phyloP scores from a whole-genome alignment of 2,329 filamentous ascomycete species.

The Apiospora marii region DNA sequence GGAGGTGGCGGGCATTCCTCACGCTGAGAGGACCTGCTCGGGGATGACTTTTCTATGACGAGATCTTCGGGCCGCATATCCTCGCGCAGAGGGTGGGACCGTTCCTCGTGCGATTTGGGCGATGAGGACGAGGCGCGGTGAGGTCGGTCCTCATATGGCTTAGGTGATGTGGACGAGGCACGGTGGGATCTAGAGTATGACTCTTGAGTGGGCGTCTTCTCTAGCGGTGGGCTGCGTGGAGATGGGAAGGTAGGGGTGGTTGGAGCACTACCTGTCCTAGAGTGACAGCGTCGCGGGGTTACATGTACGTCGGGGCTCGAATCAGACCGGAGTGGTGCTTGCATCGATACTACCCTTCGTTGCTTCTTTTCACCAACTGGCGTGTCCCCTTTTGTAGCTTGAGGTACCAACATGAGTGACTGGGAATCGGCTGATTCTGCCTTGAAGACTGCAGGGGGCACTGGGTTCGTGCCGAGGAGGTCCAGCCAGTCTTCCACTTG shows the following conservation, averaged over 20 bases:
- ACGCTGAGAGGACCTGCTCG: conserved; percentile 44
- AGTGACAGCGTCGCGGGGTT: conserved; percentile 47
- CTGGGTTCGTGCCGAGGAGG: conserved; percentile 68
- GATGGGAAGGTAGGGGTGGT: conserved; percentile 37
- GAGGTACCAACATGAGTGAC: conserved; percentile 34
- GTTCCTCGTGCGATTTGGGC: conserved; percentile 23
- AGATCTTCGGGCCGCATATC: conserved; percentile 35
- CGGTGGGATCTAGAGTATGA: conserved; percentile 34
- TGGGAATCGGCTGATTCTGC: conserved; percentile 39
- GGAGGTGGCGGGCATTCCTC: conserved; percentile 65
- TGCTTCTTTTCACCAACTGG: conserved; percentile 49
- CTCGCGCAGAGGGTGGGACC: conserved; percentile 26
- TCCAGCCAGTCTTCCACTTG: conserved; percentile 86
- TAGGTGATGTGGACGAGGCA: not conserved
- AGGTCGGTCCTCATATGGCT: conserved; percentile 23
- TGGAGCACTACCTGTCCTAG: conserved; percentile 40
- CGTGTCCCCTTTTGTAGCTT: conserved; percentile 41
- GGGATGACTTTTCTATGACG: conserved; percentile 43
- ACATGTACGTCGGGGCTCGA: conserved; percentile 35
- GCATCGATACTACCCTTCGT: conserved; percentile 32
- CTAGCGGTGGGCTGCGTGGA: conserved; percentile 36
- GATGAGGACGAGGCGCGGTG: not conserved
- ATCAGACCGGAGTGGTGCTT: conserved; percentile 33
- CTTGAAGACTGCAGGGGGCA: conserved; percentile 54
- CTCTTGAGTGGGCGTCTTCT: conserved; percentile 50